Evolutionary conservation across 2,329 filamentous ascomycete genomes (phyloP), one percentile per base, ranked within the genome.

Genomic region (Calonectria fujianensis): DNA sequence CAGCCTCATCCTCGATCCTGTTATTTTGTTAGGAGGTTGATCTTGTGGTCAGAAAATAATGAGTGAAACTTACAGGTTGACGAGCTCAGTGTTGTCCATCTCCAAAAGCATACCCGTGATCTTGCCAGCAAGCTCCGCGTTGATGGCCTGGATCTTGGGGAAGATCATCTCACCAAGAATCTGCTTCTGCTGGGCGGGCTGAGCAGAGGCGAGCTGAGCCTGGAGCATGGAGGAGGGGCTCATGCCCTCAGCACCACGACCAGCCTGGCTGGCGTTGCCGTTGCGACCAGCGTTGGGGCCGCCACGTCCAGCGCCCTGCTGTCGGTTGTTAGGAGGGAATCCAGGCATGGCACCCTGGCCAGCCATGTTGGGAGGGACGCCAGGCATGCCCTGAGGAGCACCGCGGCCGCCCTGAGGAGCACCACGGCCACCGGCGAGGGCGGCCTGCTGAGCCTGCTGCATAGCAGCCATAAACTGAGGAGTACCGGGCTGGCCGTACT

Each of bases 91-190:
- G 88, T 98, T 98, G 83, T 98, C 97, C 97, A 99, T 99, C 92
- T 99, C 97, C 82, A 99, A 89, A 82, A 99, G 94, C 97, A 99
- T 99, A 88, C 97, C 97, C 76, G 97, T 99, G 86, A 99, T 98
- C 93, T 99, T 99, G 85, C 97, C 97, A 77, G 97, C 97, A 83
- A 99, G 91, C 82, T 98, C 96, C 75, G 96, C 94, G 90, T 99
- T 97, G 87, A 98, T 93, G 80, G 92, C 93, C 86, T 96, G 93
- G 83, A 99, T 98, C 94, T 98, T 99, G 84, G 97, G 97, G 91
- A 98, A 99, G 82, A 99, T 94, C 81, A 95, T 93, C 89, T 99
- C 97, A 86, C 97, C 97, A 70, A 99, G 93, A 87, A 98, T 95
- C 91, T 99, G 97, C 93, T 99, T 99, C 91, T 98, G 97, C 89